These are phyloP conservation scores for Acacia confusa DNA, from an alignment of 306 rosid genomes.

Conservation along the genomic window DNA sequence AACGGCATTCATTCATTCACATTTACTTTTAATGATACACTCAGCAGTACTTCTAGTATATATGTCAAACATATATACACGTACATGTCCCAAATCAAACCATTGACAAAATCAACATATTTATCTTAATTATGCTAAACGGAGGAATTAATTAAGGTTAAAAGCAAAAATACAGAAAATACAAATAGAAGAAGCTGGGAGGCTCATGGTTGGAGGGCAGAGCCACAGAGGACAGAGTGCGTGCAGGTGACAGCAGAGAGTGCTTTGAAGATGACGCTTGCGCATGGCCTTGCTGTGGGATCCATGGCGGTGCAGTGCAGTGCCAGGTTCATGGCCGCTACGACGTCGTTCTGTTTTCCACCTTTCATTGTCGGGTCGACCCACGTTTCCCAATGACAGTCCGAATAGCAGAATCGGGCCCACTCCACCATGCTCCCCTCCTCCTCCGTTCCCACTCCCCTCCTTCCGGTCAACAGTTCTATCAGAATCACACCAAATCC, in stretches of 20 bases:
- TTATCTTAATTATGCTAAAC: constrained; percentile 41
- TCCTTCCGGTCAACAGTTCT: constrained; percentile 77
- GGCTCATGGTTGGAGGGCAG: constrained; percentile 29
- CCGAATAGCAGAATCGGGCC: constrained; percentile 84
- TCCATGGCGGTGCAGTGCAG: constrained; percentile 75
- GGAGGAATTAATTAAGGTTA: neutral
- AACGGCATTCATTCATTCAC: neutral
- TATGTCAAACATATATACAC: constrained; percentile 38
- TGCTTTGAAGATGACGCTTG: constrained; percentile 52
- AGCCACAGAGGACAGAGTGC: constrained; percentile 41
- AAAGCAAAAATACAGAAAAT: neutral
- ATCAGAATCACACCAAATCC: constrained; percentile 71
- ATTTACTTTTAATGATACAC: constrained; percentile 60
- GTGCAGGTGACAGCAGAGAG: constrained; percentile 40
- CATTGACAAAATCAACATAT: constrained; percentile 37
- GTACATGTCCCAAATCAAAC: constrained; percentile 24
- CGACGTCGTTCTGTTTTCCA: constrained; percentile 56
- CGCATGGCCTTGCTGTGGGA: constrained; percentile 80
- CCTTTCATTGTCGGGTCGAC: constrained; percentile 56
- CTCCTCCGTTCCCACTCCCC: constrained; percentile 42
- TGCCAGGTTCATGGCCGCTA: constrained; percentile 73
- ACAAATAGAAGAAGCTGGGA: neutral
- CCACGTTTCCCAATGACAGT: constrained; percentile 75
- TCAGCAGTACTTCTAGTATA: constrained; percentile 31
- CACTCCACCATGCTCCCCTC: constrained; percentile 67